Conservation (phyloP, 1,284 basidiomycete species). For the Heterobasidion occidentale region DNA sequence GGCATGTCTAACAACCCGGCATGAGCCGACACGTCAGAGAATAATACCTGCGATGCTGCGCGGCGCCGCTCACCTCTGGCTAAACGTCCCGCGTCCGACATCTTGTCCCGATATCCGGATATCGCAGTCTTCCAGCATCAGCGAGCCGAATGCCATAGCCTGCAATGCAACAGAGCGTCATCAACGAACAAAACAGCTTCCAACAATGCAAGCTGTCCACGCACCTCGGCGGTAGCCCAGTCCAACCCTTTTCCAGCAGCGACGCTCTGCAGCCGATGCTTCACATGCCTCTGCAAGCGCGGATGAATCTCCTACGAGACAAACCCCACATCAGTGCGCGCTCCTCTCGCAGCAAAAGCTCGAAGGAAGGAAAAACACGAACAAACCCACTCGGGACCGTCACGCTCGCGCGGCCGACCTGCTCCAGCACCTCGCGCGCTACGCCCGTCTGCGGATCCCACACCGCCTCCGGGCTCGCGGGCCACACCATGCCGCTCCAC, state of each 20-base stretch:
- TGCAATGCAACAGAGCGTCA: conserved; percentile 14
- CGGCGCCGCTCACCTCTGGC: conserved; percentile 49
- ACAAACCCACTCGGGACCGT: conserved; percentile 71
- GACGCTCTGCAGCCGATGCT: conserved; percentile 65
- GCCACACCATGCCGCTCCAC: conserved; percentile 74
- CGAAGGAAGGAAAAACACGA: conserved; percentile 20
- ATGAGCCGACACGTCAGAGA: background rate
- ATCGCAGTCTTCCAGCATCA: conserved; percentile 74
- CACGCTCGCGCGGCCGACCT: conserved; percentile 66
- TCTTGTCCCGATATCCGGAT: conserved; percentile 87
- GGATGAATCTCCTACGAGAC: conserved; percentile 63
- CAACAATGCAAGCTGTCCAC: conserved; percentile 6
- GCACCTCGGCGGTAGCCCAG: conserved; percentile 82
- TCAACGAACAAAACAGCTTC: background rate
- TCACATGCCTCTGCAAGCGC: conserved; percentile 73
- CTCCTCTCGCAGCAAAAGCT: background rate
- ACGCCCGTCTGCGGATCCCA: conserved; percentile 67
- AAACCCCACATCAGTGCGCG: conserved; percentile 9
- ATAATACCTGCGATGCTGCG: background rate
- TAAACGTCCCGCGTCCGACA: conserved; percentile 85
- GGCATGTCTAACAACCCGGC: conserved; percentile 55
- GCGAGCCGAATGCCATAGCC: conserved; percentile 80
- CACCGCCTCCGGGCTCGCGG: conserved; percentile 43
- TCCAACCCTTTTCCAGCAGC: conserved; percentile 69
- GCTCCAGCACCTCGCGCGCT: conserved; percentile 36